A percentile compares a stretch with the other conserved stretches of the same genome.
These are phyloP conservation scores for Cetradonia linearis DNA, from an alignment of 495 filamentous ascomycete genomes.

Conservation along the genomic window DNA sequence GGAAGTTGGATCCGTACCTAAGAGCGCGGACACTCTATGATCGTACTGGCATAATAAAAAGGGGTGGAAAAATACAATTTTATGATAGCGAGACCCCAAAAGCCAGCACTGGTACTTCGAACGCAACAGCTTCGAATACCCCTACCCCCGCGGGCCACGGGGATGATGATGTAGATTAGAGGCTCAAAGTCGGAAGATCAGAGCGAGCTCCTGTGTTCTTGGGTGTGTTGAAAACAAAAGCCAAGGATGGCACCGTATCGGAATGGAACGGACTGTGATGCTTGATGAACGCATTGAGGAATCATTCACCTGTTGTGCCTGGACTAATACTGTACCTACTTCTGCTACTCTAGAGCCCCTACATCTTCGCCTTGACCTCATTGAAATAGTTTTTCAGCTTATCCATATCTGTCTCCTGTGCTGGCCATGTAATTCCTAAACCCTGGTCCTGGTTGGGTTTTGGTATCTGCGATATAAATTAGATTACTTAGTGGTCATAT, in stretches of 20 bases:
- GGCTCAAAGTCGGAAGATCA: not conserved
- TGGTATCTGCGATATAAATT: constrained; percentile 54
- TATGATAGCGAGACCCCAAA: constrained; percentile 39
- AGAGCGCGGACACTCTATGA: constrained; percentile 67
- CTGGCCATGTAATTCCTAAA: constrained; percentile 70
- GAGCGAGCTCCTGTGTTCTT: not conserved
- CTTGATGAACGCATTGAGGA: not conserved
- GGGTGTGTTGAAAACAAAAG: not conserved
- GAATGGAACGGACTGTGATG: not conserved
- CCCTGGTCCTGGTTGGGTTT: constrained; percentile 85
- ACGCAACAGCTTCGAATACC: constrained; percentile 22
- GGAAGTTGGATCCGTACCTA: constrained; percentile 68
- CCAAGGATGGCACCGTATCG: too few species aligned
- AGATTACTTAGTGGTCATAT: too few species aligned
- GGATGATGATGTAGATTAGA: constrained; percentile 47
- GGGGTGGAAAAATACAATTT: constrained; percentile 57
- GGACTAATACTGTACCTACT: constrained; percentile 6
- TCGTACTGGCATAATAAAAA: constrained; percentile 55
- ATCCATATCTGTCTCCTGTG: constrained; percentile 68
- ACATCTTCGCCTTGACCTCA: constrained; percentile 85
- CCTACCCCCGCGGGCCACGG: constrained; percentile 33
- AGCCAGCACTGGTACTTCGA: constrained; percentile 25
- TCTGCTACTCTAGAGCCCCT: constrained; percentile 24
- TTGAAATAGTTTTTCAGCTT: constrained; percentile 68
- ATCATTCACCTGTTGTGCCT: not conserved